A percentile compares a stretch with the other conserved stretches of the same genome.
Evolutionary conservation across 2,329 filamentous ascomycete species (phyloP).

Genomic region (Exophiala spinifera): DNA sequence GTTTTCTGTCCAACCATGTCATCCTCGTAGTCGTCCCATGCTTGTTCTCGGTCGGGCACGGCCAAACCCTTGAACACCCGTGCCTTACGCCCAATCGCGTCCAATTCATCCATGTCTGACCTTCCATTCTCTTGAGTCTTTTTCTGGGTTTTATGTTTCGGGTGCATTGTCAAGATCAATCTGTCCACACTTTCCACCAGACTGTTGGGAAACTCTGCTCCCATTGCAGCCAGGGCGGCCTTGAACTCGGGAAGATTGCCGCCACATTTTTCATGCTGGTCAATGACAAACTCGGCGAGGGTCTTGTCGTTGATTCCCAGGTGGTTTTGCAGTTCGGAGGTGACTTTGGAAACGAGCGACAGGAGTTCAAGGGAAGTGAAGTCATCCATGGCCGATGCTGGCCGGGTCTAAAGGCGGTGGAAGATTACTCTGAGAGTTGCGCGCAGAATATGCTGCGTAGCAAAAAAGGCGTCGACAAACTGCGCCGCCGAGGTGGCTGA

Average conservation of each 20-base stretch:
- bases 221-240: slow-evolving; percentile 68
- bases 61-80: slow-evolving; percentile 88
- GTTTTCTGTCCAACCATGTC: slow-evolving; percentile 28
- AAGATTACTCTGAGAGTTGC: not conserved
- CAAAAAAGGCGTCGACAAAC: not conserved
- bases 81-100: slow-evolving; percentile 65
- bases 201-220: slow-evolving; percentile 79
- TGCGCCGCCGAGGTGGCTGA: not conserved
- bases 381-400: slow-evolving; percentile 67
- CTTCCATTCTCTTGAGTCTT: slow-evolving; percentile 38
- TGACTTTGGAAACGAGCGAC: slow-evolving; percentile 91
- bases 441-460: not conserved
- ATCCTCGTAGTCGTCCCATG: slow-evolving; percentile 52
- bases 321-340: slow-evolving; percentile 91
- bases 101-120: slow-evolving; percentile 40
- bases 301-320: slow-evolving; percentile 89
- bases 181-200: slow-evolving; percentile 89
- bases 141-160: slow-evolving; percentile 68
- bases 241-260: slow-evolving; percentile 68
- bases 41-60: slow-evolving; percentile 71
- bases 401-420: not conserved
- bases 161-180: slow-evolving; percentile 83
- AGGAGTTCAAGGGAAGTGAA: slow-evolving; percentile 87
- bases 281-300: slow-evolving; percentile 93
- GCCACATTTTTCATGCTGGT: slow-evolving; percentile 74